Base-by-base conservation (phyloP, 2,329 filamentous ascomycete genomes). In the Dactylonectria estremocensis region DNA sequence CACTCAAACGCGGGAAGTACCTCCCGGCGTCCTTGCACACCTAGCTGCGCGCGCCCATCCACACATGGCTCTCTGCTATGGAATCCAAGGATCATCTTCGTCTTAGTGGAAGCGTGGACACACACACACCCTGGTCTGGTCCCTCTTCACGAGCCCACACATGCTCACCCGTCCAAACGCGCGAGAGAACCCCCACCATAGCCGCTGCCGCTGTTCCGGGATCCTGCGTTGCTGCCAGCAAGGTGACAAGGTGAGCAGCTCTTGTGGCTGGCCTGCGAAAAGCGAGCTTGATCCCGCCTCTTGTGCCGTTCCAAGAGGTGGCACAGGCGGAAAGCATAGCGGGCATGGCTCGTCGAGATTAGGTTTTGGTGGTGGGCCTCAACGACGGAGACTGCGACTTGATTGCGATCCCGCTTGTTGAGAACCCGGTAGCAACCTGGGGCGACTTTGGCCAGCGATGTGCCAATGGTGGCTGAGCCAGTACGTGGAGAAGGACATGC, bases 271-370 rank as follows among this genome's bases (percentile, higher is more conserved):
- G 10, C 54, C 54, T 40, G 3, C 11, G 18, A 40, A 50, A 28
- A 28, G 24, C 24, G 4, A 28, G 24, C 24, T 28, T 16, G 37
- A 52, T 49, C 56, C 45, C 40, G 20, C 45, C 37, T 13, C 40
- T 37, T 53, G 11, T n/a, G 20, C 37, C 50, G 14, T 53, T 31
- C 37, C 48, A 20, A 5, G 24, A 28, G 24, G 48, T 28, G 50
- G 24, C 56, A 66, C 58, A n/a, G 52, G 18, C 57, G 49, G 43
- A 45, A 50, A 18, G 52, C 18, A 45, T 35, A 24, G 35, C 52
- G 57, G 57, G 52, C 24, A 52, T 54, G 33, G 69, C 77, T 74
- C 64, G 70, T 78, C 72, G 61, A 78, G 74, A 77, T 77, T 76
- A 72, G 67, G 77, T 78, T 78, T 69, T 28, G 24, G 24, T 28